Conservation (phyloP, 495 filamentous ascomycete genomes). For the Aspergillus cristatus region DNA sequence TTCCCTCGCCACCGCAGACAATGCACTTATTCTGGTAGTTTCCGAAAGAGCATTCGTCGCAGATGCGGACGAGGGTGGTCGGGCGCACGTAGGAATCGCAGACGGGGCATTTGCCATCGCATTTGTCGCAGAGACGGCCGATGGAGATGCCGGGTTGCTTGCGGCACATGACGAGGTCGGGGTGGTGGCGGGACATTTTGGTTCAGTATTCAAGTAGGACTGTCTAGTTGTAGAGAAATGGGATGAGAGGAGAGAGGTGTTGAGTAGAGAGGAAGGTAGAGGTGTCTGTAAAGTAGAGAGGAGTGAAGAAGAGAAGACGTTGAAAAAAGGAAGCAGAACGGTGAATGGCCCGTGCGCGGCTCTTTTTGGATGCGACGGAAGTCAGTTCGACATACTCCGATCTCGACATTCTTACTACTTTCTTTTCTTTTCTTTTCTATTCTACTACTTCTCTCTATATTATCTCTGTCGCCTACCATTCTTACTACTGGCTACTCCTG, state of each 20-base stretch:
- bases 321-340: constrained; percentile 9
- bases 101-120: constrained; percentile 98
- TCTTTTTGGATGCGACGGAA: neutral
- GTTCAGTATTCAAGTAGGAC: no score
- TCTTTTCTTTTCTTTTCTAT: neutral
- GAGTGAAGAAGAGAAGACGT: constrained; percentile 10
- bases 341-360: constrained; percentile 10
- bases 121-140: constrained; percentile 99
- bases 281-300: constrained; percentile 7
- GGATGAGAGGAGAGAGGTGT: constrained; percentile 3
- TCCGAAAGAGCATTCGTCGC: constrained; percentile 97
- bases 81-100: constrained; percentile 98
- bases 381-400: no score
- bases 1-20: constrained; percentile 96
- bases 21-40: constrained; percentile 99
- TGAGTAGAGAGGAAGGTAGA: constrained; percentile 10
- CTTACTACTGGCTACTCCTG: neutral
- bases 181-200: constrained; percentile 31
- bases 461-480: no score
- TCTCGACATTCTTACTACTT: no score
- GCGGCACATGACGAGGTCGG: constrained; percentile 98
- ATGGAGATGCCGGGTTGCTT: constrained; percentile 97
- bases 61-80: constrained; percentile 94
- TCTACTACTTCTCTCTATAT: neutral
- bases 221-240: no score